Base-by-base conservation (phyloP, 2,329 filamentous ascomycete genomes). In the Diplodia corticola region DNA sequence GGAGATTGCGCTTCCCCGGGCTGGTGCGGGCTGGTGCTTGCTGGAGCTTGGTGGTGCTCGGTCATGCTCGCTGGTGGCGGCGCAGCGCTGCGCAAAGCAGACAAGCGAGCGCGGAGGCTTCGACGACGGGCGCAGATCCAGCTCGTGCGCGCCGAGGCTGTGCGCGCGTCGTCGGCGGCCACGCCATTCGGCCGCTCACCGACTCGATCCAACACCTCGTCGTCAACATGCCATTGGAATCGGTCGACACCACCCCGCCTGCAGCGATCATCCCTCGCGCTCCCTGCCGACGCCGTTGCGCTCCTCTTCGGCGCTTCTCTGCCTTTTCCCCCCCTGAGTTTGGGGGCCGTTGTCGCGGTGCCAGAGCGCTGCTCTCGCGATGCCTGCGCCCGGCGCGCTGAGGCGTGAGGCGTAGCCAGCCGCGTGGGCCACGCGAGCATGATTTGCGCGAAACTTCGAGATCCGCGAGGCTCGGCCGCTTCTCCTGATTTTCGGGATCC, bases 141-240 rank as follows among this genome's bases (percentile, higher is more conserved):
- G 55, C 24, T 22, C 53, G 55, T n/a, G 48, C 24, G 57, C 49
- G 57, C n/a, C 40, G 57, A 49, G 57, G 57, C 57, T 61, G 57
- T 49, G 57, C 44, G 57, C 44, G 57, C 44, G 57, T 59, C 35
- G 33, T 40, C 55, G 55, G 30, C 44, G 24, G 26, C 57, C 40
- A 49, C 53, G 53, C 53, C 53, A 57, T n/a, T 40, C 35, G n/a
- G 4, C n/a, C 26, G 28, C 57, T 61, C 57, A 61, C 57, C 57
- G 57, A 49, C 44, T 61, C 57, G 30, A 20, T 35, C 57, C 57
- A 61, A 61, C 57, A 61, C 57, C 15, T n/a, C 30, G 5, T 22
- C 20, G 22, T 44, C 35, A 12, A 28, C 3, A 46, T 7, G 13
- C 53, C 53, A 57, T 30, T 57, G 53, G 53, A 37, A 30, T 24